Evolutionary conservation across 768 basidiomycete species (phyloP), one percentile per base, ranked within the genome.

Genomic region (Tulasnella sp.): DNA sequence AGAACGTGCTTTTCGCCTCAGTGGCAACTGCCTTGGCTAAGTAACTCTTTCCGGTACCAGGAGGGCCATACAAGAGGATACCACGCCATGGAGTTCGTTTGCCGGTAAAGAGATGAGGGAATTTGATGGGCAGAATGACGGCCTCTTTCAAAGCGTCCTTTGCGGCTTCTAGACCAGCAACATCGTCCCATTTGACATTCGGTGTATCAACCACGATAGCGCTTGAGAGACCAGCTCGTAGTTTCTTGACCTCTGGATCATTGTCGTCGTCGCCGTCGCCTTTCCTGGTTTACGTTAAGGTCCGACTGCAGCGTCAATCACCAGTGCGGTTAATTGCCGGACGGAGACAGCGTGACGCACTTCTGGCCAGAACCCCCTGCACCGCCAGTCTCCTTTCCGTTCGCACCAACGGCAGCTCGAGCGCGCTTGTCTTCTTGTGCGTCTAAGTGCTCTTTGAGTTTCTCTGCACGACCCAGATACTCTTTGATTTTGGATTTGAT

Each of bases 71-170:
- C 3, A 99, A 83, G 71, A 99, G 81, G 68, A 99, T 98, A 7
- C 97, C 97, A 64, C 85, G 86, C 97, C 97, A 98, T 2, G 97
- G 96, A 11, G 95, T 98, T 19, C 97, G 90, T 80, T 98, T 98
- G 42, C 96, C 97, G 1, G 95, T 98, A 81, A 99, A 99, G 35
- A 99, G 86, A 80, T 98, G 95, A 1, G 97, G 97, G 77, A 98
- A 98, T 80, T 98, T 98, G 86, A 98, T 98, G 4, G 97, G 97
- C n/a, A 99, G 84, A 78, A 98, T 97, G 79, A 98, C 97, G 41
- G 97, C 96, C 80, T 98, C 97, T 79, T 98, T 98, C 77, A 99
- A 82, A 5, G 96, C 87, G 47, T 95, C 95, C 80, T 98, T 99
- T 59, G 96, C 97, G 34, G 87, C 88, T 78, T 96, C 95, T 11